These are phyloP conservation scores for Tetrapisispora pingtungensis DNA, from an alignment of 805 yeast genomes.

Conservation along the genomic window DNA sequence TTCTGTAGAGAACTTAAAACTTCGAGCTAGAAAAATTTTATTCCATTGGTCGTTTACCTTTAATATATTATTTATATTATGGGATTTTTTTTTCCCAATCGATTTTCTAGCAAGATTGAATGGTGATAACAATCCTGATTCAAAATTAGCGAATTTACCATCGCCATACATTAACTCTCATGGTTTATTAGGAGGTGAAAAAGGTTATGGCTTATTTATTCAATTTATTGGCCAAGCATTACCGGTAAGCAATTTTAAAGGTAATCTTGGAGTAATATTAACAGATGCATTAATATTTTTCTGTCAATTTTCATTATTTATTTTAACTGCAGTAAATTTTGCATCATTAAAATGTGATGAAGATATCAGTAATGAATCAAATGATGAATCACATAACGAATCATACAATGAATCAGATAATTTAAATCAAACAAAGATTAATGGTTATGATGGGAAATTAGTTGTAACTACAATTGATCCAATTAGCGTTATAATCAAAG, in stretches of 20 bases:
- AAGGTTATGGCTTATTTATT: slow-evolving; percentile 32
- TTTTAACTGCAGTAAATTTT: slow-evolving; percentile 22
- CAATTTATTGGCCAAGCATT: slow-evolving; percentile 40
- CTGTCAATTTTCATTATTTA: slow-evolving; percentile 18
- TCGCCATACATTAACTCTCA: slow-evolving; percentile 21
- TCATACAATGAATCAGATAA: slow-evolving; percentile 6
- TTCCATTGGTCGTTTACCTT: slow-evolving; percentile 21
- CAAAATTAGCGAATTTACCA: slow-evolving; percentile 24
- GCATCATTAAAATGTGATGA: slow-evolving; percentile 14
- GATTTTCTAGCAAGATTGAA: slow-evolving; percentile 31
- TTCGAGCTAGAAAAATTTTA: slow-evolving; percentile 14
- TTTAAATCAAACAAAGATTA: slow-evolving; percentile 20
- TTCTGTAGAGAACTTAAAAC: slow-evolving; percentile 8
- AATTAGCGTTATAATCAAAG: slow-evolving; percentile 16
- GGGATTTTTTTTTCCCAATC: slow-evolving; percentile 20
- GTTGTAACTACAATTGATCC: slow-evolving; percentile 31
- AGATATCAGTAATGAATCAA: slow-evolving; percentile 2
- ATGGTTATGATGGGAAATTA: slow-evolving; percentile 39
- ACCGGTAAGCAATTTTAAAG: slow-evolving; percentile 28
- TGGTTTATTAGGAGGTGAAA: slow-evolving; percentile 24
- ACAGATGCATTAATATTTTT: slow-evolving; percentile 23
- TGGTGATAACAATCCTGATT: slow-evolving; percentile 13
- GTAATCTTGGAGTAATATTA: slow-evolving; percentile 23
- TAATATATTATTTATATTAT: slow-evolving; percentile 14
- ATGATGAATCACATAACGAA: slow-evolving; percentile 7